A percentile compares a stretch with the other conserved stretches of the same genome.
These are phyloP conservation scores for Cystofilobasidium capitatum DNA, from an alignment of 768 basidiomycete species.

Conservation along the genomic window DNA sequence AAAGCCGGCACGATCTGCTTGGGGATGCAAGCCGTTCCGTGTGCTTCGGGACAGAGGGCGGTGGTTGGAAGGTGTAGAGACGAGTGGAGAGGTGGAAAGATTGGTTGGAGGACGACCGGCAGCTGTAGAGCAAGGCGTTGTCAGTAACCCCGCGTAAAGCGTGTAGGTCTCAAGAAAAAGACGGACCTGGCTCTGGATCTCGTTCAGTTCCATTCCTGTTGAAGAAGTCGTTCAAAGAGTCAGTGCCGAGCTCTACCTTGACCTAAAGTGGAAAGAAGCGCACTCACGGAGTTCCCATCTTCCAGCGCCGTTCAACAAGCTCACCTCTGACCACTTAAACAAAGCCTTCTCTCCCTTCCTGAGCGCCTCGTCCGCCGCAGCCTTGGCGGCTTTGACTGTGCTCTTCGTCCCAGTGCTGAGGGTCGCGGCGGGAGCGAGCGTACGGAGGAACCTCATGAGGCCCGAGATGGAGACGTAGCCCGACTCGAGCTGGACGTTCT, in stretches of 20 bases:
- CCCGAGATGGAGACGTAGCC: constrained; percentile 20
- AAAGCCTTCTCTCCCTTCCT: background rate
- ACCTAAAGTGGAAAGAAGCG: background rate
- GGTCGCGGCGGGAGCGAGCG: background rate
- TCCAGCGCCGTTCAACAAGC: background rate
- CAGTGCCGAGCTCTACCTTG: background rate
- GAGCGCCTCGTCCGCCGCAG: background rate
- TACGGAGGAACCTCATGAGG: constrained; percentile 6
- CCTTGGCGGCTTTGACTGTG: too few relatives aligned
- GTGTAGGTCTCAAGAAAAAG: background rate
- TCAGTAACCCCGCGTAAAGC: background rate
- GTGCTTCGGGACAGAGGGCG: constrained; percentile 9
- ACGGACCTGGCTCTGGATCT: constrained; percentile 15
- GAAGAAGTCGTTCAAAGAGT: background rate
- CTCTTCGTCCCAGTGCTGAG: background rate
- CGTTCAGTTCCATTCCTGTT: constrained; percentile 10
- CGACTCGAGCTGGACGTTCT: constrained; percentile 15
- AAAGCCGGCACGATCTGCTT: constrained; percentile 4
- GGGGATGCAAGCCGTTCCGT: constrained; percentile 4
- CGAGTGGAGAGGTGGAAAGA: background rate
- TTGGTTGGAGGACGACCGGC: background rate
- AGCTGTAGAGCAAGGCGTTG: background rate
- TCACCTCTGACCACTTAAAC: background rate
- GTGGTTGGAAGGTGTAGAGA: background rate
- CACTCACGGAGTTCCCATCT: background rate